Base-by-base conservation (phyloP, 139 green algal species). In the Coelastrella sp. region DNA sequence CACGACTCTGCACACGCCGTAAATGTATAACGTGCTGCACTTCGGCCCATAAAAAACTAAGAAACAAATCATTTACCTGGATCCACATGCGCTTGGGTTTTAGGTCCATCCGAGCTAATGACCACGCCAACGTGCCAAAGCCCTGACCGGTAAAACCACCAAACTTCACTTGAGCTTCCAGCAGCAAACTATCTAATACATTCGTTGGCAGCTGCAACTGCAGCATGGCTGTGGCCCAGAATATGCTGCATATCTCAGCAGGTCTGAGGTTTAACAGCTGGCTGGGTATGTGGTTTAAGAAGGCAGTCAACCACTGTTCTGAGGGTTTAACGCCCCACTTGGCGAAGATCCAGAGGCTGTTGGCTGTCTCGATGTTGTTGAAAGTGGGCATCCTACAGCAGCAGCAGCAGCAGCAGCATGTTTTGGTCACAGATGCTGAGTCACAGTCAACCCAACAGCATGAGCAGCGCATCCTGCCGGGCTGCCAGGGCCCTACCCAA, bases 91-190 rank as follows among this genome's bases (percentile, higher is more conserved):
- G 17, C 54, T 76, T 81, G 20, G 87, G 87, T 58, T 74, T 82
- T 3, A 86, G 54, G 47, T 91, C 68, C 65, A 94, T 78, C 32
- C 73, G 73, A 10, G 90, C 90, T 20, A 94, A 88, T 5, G 71
- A 77, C 92, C 92, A 94, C 10, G 83, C 54, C 74, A 92, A 58
- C 22, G 89, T 91, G 23, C 90, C 90, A 66, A 94, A 76, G 58
- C 91, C 92, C 57, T 90, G 85, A 23, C 83, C 84, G 7, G 89
- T 91, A 64, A 91, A 91, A 7, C 64, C 65, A 3, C 5, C 64
- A 80, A 91, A 87, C 64, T 91, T 91, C 58, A 91, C 87, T 78
- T 91, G 87, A n/a, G 77, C 77, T 57, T 91, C 87, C 0, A 91
- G 87, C 64, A 91, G 56, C 14, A 91, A 17, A 7, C 61, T 54